A percentile compares a stretch with the other conserved stretches of the same genome.
Conservation (phyloP, 371 early-diverging fungal species). For the Mucor saturninus region DNA sequence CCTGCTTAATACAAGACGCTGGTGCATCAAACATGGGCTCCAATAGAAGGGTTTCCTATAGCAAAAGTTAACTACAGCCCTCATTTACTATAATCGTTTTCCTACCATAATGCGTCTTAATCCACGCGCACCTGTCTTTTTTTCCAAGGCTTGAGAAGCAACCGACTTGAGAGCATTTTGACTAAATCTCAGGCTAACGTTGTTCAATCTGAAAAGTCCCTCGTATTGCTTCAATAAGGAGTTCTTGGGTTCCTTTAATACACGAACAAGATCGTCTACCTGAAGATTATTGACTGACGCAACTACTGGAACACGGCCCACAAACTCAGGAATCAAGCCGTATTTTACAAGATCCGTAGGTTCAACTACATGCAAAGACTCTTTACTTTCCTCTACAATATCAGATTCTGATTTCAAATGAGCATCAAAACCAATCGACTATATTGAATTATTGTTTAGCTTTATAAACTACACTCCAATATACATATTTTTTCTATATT, state of each 20-base stretch:
- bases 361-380: conserved; percentile 25
- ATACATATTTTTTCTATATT: conserved; percentile 11
- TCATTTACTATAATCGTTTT: not conserved
- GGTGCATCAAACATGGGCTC: conserved; percentile 88
- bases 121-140: conserved; percentile 91
- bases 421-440: conserved; percentile 76
- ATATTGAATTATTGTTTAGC: not conserved
- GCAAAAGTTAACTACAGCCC: not conserved
- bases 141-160: conserved; percentile 78
- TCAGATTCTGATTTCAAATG: conserved; percentile 45
- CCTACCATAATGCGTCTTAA: conserved; percentile 80
- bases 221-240: conserved; percentile 85
- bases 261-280: conserved; percentile 75
- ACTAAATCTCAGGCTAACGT: conserved; percentile 72
- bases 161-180: conserved; percentile 71
- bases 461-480: no score
- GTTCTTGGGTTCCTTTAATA: conserved; percentile 86
- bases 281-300: conserved; percentile 76
- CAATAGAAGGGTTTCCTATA: conserved; percentile 70
- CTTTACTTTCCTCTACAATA: conserved; percentile 15
- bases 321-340: conserved; percentile 92
- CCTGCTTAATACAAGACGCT: conserved; percentile 69
- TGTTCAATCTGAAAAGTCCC: conserved; percentile 71
- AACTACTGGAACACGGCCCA: conserved; percentile 89
- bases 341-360: conserved; percentile 81